Conservation (phyloP, 768 basidiomycete species). For the Boletus subcaerulescens region DNA sequence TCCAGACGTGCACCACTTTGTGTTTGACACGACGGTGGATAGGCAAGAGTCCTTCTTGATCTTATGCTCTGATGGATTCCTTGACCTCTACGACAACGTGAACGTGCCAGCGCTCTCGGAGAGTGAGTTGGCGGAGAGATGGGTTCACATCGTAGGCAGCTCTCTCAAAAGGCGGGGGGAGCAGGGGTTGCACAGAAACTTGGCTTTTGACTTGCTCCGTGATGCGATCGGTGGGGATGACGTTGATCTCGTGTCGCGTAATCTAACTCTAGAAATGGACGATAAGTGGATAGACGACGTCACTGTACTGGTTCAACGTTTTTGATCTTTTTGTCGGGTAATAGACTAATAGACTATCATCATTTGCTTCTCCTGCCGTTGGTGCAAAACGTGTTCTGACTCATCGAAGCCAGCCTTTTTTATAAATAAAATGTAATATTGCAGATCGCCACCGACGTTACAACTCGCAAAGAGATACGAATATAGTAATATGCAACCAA, state of each 20-base stretch:
- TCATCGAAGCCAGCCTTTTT: not conserved
- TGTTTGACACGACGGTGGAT: constrained; percentile 19
- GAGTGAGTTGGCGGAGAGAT: constrained; percentile 32
- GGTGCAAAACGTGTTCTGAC: not conserved
- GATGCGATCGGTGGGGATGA: constrained; percentile 44
- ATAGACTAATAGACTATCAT: not conserved
- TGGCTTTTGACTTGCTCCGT: constrained; percentile 41
- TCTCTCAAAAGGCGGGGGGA: constrained; percentile 21
- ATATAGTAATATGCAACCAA: constrained; percentile 5
- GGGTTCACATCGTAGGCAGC: constrained; percentile 33
- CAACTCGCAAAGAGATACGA: no score
- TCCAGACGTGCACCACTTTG: constrained; percentile 40
- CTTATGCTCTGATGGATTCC: constrained; percentile 47
- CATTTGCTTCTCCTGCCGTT: not conserved
- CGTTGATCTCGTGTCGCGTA: constrained; percentile 37
- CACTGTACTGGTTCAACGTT: constrained; percentile 43
- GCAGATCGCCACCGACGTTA: constrained; percentile 2
- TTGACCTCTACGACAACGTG: constrained; percentile 37
- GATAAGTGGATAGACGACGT: constrained; percentile 51
- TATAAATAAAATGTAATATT: constrained; percentile 8
- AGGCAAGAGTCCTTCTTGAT: constrained; percentile 34
- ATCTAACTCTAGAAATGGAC: constrained; percentile 48
- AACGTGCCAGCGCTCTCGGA: constrained; percentile 21
- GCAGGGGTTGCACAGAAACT: constrained; percentile 25
- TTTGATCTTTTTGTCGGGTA: constrained; percentile 19